Evolutionary conservation across 2,329 filamentous ascomycete species (phyloP).

Genomic region (Dichotomopilus funicola): DNA sequence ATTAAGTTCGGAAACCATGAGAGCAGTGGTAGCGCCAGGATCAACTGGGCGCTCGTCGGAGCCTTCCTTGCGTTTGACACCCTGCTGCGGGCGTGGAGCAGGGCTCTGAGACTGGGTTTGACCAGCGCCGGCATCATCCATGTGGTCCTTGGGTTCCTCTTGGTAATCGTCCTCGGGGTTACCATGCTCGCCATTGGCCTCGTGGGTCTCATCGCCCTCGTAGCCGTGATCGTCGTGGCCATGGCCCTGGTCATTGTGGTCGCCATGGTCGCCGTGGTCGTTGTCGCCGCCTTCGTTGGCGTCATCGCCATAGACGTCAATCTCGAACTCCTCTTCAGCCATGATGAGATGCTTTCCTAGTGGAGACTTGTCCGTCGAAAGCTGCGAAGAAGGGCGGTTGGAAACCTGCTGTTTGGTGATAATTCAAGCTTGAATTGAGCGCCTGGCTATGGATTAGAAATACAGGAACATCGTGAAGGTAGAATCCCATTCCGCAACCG

Average conservation of each 20-base stretch:
- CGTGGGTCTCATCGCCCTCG: conserved; percentile 27
- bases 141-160: conserved; percentile 27
- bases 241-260: conserved; percentile 36
- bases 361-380: conserved; percentile 6
- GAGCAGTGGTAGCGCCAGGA: conserved; percentile 56
- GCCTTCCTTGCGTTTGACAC: conserved; percentile 54
- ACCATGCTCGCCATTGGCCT: conserved; percentile 24
- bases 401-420: conserved; percentile 9
- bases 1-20: conserved; percentile 82
- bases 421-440: conserved; percentile 26
- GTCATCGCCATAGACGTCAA: conserved; percentile 64
- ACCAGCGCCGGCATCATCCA: conserved; percentile 28
- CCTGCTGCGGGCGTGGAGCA: conserved; percentile 40
- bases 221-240: conserved; percentile 9
- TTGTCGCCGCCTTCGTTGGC: conserved; percentile 39
- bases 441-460: conserved; percentile 27
- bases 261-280: conserved; percentile 35
- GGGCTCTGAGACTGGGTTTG: conserved; percentile 29
- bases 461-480: conserved; percentile 37
- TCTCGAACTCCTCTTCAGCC: conserved; percentile 66
- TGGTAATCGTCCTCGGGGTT: conserved; percentile 35
- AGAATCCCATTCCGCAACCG: conserved; percentile 32
- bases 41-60: conserved; percentile 55
- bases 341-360: conserved; percentile 33
- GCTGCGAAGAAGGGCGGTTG: neutral